Evolutionary conservation across 2,329 filamentous ascomycete genomes (phyloP), one percentile per base, ranked within the genome.

Genomic region (Lecanoromycetidae sp.): DNA sequence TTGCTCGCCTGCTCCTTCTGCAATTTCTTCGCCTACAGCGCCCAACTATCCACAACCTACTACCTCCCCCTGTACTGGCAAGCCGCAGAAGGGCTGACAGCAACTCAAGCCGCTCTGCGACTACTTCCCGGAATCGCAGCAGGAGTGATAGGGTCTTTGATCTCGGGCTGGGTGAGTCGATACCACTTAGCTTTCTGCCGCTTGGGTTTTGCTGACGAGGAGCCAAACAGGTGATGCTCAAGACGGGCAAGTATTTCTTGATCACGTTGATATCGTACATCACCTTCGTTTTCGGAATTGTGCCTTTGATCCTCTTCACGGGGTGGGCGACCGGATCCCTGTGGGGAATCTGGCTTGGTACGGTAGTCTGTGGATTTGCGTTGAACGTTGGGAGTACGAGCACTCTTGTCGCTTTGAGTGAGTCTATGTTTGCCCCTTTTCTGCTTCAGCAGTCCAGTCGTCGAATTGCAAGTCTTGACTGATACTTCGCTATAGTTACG

Each of bases 1-100:
- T 69, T 88, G 23, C 71, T 85, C 41, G 76, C 82, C 2, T 77
- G 75, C 59, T 87, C 82, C 56, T 62, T 79, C 1, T 77, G 76
- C 60, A 87, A 87, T 61, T 84, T 87, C 65, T 87, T 85, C 61
- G 71, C 74, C 43, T 74, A 82, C 44, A 76, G 71, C 1, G 79
- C 74, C 12, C 75, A 70, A 67, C 61, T 79, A 38, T 72, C 75
- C 0, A 65, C 72, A 1, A 54, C 84, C 3, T 90, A 86, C 67
- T 85, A 84, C 63, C 66, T 85, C n/a, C 82, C 84, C 1, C 68
- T 90, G 2, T 86, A 82, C 63, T 85, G 84, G 63, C 85, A 90
- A 63, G 83, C 80, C 5, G 79, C 82, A 1, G 70, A 81, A 41
- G 77, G 76, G 4, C 65, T 79, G 20, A 74, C 72, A 3, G 80